phyloP scores from a whole-genome alignment of 306 rosid species.

The Rosa multiflora region DNA sequence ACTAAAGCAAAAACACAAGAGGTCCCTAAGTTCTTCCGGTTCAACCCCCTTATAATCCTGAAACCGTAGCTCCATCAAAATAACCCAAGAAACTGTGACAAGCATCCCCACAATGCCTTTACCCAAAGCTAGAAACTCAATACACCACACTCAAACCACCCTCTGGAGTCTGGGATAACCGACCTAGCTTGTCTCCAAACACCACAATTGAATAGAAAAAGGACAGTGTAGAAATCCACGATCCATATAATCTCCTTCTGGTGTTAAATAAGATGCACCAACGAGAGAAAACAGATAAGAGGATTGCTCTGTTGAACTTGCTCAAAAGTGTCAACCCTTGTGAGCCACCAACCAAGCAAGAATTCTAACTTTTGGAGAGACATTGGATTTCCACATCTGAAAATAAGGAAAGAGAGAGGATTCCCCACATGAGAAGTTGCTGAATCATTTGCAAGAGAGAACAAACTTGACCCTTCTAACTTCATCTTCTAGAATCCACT shows the following conservation, averaged over 20 bases:
- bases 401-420: neutral
- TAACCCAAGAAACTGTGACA: neutral
- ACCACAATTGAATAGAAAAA: neutral
- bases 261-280: neutral
- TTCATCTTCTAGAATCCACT: neutral
- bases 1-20: neutral
- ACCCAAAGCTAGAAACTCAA: neutral
- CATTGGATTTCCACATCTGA: neutral
- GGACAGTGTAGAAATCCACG: neutral
- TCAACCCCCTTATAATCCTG: neutral
- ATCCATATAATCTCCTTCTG: neutral
- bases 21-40: neutral
- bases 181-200: neutral
- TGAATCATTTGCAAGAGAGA: neutral
- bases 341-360: neutral
- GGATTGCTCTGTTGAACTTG: neutral
- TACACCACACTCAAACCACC: neutral
- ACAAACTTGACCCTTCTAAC: neutral
- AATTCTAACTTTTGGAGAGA: neutral
- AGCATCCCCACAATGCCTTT: neutral
- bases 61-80: neutral
- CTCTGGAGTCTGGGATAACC: neutral
- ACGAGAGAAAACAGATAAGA: neutral
- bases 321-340: neutral
- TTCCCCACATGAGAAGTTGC: neutral